Evolutionary conservation across 352 stramenopile species (phyloP).

Genomic region (Blastocystis sp.): DNA sequence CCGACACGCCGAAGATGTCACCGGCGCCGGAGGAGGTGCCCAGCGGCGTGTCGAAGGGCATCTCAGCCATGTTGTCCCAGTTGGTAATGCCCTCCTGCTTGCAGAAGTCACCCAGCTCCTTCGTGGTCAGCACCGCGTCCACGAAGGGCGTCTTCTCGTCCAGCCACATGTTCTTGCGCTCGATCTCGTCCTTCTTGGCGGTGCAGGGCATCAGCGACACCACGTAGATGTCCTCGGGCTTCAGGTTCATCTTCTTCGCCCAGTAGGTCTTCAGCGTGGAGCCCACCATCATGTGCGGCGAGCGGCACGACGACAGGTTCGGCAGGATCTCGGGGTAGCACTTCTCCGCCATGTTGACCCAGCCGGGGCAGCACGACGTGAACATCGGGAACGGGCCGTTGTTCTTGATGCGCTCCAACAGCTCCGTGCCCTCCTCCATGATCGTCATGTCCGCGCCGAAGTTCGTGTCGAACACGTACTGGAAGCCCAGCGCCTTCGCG

Average conservation of each 20-base stretch:
- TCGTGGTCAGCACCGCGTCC: constrained; percentile 87
- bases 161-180: constrained; percentile 70
- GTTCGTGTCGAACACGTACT: constrained; percentile 87
- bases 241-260: constrained; percentile 64
- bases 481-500: constrained; percentile 77
- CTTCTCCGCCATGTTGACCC: constrained; percentile 96
- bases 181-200: constrained; percentile 94
- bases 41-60: constrained; percentile 68
- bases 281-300: constrained; percentile 87
- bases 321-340: constrained; percentile 87
- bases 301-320: constrained; percentile 90
- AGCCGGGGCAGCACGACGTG: constrained; percentile 90
- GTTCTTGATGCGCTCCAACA: constrained; percentile 81
- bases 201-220: constrained; percentile 95
- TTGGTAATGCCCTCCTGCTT: constrained; percentile 71
- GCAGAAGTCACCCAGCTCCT: constrained; percentile 77
- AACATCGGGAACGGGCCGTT: constrained; percentile 86
- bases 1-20: constrained; percentile 72
- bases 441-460: constrained; percentile 85
- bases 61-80: constrained; percentile 65
- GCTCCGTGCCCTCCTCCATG: constrained; percentile 85
- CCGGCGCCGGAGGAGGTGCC: constrained; percentile 56
- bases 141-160: constrained; percentile 79
- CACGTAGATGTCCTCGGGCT: constrained; percentile 82
- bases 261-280: constrained; percentile 69